These are phyloP conservation scores for Penicillium simplicissimum DNA, from an alignment of 495 filamentous ascomycete genomes.

Conservation along the genomic window DNA sequence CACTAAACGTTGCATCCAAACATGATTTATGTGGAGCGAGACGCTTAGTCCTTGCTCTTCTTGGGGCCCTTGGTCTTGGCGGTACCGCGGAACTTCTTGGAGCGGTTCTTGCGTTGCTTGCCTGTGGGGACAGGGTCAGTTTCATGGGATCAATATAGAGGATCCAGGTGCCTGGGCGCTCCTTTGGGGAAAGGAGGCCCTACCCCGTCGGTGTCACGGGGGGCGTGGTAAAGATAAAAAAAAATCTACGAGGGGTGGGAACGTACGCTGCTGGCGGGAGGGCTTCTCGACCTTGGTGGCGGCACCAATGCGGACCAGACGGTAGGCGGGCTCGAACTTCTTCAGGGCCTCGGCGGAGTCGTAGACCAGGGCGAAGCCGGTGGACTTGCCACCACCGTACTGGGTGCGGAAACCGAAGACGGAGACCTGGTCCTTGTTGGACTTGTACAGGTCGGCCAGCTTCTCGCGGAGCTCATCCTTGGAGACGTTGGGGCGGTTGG, in stretches of 20 bases:
- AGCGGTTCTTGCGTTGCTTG: conserved; percentile 99
- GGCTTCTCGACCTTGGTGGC: conserved; percentile 93
- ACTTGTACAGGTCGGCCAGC: conserved; percentile 95
- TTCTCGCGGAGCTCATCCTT: conserved; percentile 97
- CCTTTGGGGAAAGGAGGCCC: not conserved
- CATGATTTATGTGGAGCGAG: conserved; percentile 25
- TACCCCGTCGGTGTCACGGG: conserved; percentile 8
- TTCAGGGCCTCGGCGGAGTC: conserved; percentile 95
- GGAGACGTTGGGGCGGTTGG: conserved; percentile 94
- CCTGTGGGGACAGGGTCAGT: conserved; percentile 56
- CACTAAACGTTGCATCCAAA: conserved; percentile 27
- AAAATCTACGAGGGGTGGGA: conserved; percentile 1
- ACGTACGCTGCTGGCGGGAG: conserved; percentile 98
- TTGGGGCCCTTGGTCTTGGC: conserved; percentile 87
- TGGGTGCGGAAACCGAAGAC: conserved; percentile 98
- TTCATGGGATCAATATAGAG: conserved; percentile 1
- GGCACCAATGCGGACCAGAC: conserved; percentile 86
- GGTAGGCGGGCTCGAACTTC: conserved; percentile 99
- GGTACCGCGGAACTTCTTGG: conserved; percentile 95
- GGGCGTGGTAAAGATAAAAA: not conserved
- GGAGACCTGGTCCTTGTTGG: conserved; percentile 91
- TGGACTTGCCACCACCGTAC: conserved; percentile 99
- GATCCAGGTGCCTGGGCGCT: not conserved
- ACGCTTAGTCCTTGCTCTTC: conserved; percentile 60
- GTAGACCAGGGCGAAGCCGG: conserved; percentile 98